Conservation (phyloP, 2,329 filamentous ascomycete genomes). For the Dactylonectria macrodidyma region DNA sequence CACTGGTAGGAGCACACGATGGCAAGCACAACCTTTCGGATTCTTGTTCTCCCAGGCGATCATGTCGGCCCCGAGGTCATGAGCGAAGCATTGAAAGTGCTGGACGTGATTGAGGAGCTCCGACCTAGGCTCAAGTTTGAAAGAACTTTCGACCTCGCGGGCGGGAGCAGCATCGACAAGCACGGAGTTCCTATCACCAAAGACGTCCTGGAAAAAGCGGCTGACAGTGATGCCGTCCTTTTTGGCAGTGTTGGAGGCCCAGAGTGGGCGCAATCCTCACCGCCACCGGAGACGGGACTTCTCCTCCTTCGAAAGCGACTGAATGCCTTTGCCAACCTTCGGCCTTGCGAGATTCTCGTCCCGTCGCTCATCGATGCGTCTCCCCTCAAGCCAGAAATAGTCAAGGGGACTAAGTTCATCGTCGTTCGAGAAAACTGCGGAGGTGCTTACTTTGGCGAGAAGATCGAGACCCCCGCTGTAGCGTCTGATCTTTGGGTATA, state of each 20-base stretch:
- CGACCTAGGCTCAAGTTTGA: constrained; percentile 51
- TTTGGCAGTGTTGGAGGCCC: constrained; percentile 65
- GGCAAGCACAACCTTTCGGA: constrained; percentile 40
- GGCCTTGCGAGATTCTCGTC: constrained; percentile 63
- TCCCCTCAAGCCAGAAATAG: constrained; percentile 61
- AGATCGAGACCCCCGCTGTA: constrained; percentile 58
- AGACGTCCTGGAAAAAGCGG: constrained; percentile 58
- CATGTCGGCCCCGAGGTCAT: constrained; percentile 64
- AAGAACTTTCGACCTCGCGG: constrained; percentile 47
- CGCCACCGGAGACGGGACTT: constrained; percentile 62
- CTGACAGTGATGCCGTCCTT: constrained; percentile 60
- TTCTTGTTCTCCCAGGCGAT: constrained; percentile 63
- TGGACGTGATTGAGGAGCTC: constrained; percentile 56
- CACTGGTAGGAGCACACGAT: background rate
- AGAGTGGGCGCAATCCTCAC: constrained; percentile 58
- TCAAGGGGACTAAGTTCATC: constrained; percentile 63
- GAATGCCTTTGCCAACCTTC: constrained; percentile 65
- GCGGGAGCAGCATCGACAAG: constrained; percentile 60
- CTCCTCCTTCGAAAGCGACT: constrained; percentile 57
- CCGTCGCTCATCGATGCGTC: constrained; percentile 57
- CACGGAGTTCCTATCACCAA: constrained; percentile 61
- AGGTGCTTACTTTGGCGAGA: constrained; percentile 65
- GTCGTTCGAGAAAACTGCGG: constrained; percentile 66
- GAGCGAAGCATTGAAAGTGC: constrained; percentile 61
- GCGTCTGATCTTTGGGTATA: constrained; percentile 66